Conservation (phyloP, 177 flowering plant species). For the Vitis hybrid region DNA sequence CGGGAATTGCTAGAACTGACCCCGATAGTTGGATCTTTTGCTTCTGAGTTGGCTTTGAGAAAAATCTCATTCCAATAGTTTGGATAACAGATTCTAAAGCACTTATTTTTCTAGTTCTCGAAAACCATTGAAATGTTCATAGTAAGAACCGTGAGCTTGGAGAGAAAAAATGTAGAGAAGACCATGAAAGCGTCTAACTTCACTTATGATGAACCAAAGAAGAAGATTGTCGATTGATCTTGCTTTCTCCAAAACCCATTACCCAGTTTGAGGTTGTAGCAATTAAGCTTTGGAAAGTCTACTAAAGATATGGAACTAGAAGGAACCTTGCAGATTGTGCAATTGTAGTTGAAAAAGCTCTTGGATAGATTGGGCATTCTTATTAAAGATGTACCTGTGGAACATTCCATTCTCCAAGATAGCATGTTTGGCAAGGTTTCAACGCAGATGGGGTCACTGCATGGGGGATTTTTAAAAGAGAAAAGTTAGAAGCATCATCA, state of each 20-base stretch:
- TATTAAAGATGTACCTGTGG: too few species aligned
- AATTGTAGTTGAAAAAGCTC: conserved; percentile 27
- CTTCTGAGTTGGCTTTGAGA: too few species aligned
- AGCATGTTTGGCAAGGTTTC: too few species aligned
- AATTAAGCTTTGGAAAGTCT: conserved; percentile 39
- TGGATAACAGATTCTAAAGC: conserved; percentile 17
- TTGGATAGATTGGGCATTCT: too few species aligned
- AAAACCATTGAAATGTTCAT: conserved; percentile 14
- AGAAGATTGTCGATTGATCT: conserved; percentile 12
- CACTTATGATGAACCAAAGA: conserved; percentile 17
- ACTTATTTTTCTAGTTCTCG: conserved; percentile 10
- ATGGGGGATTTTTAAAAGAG: too few species aligned
- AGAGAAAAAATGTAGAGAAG: conserved; percentile 25
- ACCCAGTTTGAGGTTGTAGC: conserved; percentile 49
- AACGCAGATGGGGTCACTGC: too few species aligned
- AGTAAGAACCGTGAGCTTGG: conserved; percentile 31
- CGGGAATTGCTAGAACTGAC: too few species aligned
- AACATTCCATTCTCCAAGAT: too few species aligned
- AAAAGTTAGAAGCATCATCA: too few species aligned
- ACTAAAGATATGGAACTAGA: conserved; percentile 46
- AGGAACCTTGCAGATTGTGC: conserved; percentile 54
- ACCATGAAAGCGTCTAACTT: background rate
- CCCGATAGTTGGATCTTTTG: too few species aligned
- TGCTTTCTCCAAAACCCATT: conserved; percentile 31
- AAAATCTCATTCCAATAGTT: too few species aligned